These are phyloP conservation scores for Vigna trinervia DNA, from an alignment of 306 rosid genomes.

Conservation along the genomic window DNA sequence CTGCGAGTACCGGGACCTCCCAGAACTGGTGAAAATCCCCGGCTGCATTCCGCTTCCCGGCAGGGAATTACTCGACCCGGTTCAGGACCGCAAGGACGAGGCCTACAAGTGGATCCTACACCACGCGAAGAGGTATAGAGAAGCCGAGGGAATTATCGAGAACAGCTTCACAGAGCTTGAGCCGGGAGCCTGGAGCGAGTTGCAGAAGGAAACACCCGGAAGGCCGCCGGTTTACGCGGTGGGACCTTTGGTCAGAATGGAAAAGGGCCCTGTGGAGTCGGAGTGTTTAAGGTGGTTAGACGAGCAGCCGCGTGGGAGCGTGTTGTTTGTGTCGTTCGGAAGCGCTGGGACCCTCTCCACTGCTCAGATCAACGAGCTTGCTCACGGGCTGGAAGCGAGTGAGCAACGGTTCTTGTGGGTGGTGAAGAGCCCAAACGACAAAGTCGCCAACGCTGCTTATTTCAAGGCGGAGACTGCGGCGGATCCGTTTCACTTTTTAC, in stretches of 20 bases:
- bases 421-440: conserved; percentile 53
- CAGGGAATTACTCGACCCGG: conserved; percentile 63
- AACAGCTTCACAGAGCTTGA: conserved; percentile 73
- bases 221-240: conserved; percentile 64
- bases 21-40: conserved; percentile 63
- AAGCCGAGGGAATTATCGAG: conserved; percentile 64
- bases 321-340: conserved; percentile 63
- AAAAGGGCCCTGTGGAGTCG: neutral
- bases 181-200: conserved; percentile 52
- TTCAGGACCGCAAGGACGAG: conserved; percentile 71
- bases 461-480: conserved; percentile 48
- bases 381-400: conserved; percentile 60
- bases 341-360: conserved; percentile 63
- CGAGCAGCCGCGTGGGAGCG: conserved; percentile 59
- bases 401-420: conserved; percentile 66
- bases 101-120: conserved; percentile 65
- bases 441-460: conserved; percentile 42
- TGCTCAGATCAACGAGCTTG: conserved; percentile 52
- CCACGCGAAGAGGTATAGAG: conserved; percentile 48
- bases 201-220: conserved; percentile 47
- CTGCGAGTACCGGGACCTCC: conserved; percentile 57
- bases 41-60: conserved; percentile 69
- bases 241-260: conserved; percentile 54
- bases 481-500: conserved; percentile 57
- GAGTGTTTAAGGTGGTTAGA: conserved; percentile 68